A percentile compares a stretch with the other conserved stretches of the same genome.
phyloP scores from a whole-genome alignment of 495 filamentous ascomycete species.

The Trichoderma erinaceum region DNA sequence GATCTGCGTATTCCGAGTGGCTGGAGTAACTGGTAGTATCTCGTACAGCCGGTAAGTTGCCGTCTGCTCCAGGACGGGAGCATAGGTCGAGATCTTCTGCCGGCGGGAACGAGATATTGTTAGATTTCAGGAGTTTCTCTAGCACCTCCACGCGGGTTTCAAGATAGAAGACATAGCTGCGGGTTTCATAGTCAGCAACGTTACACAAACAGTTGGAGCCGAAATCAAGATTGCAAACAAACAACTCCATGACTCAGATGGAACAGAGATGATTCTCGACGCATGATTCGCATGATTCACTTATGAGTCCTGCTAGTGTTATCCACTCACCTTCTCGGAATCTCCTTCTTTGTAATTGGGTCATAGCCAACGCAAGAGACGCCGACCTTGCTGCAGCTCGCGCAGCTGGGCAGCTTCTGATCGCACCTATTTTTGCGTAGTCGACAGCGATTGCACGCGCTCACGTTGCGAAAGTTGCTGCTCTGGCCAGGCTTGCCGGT shows the following conservation, averaged over 20 bases:
- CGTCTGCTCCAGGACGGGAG: conserved; percentile 33
- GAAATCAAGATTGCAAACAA: neutral
- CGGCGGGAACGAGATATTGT: conserved; percentile 64
- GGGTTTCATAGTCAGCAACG: conserved; percentile 19
- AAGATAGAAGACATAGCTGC: conserved; percentile 88
- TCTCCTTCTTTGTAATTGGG: conserved; percentile 90
- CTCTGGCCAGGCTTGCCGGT: conserved; percentile 40
- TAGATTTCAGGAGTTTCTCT: conserved; percentile 65
- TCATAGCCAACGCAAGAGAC: conserved; percentile 92
- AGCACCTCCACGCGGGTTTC: conserved; percentile 80
- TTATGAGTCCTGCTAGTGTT: neutral
- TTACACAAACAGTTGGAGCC: neutral
- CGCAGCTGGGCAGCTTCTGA: conserved; percentile 82
- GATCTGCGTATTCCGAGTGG: conserved; percentile 13
- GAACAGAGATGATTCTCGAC: neutral
- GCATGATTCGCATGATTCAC: neutral
- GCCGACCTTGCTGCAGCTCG: conserved; percentile 82
- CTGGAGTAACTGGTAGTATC: conserved; percentile 15
- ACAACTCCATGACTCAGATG: neutral
- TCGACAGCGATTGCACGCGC: conserved; percentile 88
- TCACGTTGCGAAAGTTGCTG: conserved; percentile 80
- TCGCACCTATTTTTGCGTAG: conserved; percentile 93
- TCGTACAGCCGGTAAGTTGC: conserved; percentile 15
- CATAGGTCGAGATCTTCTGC: conserved; percentile 73
- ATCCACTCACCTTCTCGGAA: conserved; percentile 63